These are phyloP conservation scores for Kwoniella pini DNA, from an alignment of 768 basidiomycete genomes.

Conservation along the genomic window DNA sequence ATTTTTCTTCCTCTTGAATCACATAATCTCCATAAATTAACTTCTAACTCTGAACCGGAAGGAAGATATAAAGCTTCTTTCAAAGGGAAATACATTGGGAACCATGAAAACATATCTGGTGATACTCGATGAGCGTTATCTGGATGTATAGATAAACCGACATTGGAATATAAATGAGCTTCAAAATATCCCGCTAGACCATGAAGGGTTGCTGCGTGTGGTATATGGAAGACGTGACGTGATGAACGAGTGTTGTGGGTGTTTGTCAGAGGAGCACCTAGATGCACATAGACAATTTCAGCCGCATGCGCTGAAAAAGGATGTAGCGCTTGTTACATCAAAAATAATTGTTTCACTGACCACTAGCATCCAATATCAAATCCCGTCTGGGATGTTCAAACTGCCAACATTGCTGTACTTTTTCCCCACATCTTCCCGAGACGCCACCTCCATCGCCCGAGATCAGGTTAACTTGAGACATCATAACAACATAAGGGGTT, in stretches of 20 bases:
- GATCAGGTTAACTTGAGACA: conserved; percentile 86
- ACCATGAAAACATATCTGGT: conserved; percentile 99
- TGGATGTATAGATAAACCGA: conserved; percentile 93
- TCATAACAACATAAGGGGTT: conserved; percentile 99
- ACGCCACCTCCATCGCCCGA: conserved; percentile 70
- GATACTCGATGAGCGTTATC: conserved; percentile 79
- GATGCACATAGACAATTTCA: background rate
- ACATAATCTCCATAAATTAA: conserved; percentile 91
- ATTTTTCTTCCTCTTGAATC: conserved; percentile 71
- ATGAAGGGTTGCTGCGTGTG: conserved; percentile 88
- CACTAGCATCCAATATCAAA: conserved; percentile 69
- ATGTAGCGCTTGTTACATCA: no score
- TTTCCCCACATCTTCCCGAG: conserved; percentile 69
- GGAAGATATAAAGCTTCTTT: conserved; percentile 92
- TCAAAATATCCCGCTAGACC: conserved; percentile 98
- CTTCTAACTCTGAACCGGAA: conserved; percentile 84
- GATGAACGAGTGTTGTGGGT: conserved; percentile 91
- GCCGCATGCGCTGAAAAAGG: background rate
- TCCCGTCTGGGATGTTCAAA: conserved; percentile 91
- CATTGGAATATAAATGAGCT: conserved; percentile 82
- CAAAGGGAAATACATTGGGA: conserved; percentile 94
- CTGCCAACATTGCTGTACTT: conserved; percentile 94
- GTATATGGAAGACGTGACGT: conserved; percentile 83
- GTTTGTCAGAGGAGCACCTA: conserved; percentile 89
- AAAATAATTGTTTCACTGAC: conserved; percentile 55